Base-by-base conservation (phyloP, 2,329 filamentous ascomycete species). In the Calonectria pseudoreteaudii region DNA sequence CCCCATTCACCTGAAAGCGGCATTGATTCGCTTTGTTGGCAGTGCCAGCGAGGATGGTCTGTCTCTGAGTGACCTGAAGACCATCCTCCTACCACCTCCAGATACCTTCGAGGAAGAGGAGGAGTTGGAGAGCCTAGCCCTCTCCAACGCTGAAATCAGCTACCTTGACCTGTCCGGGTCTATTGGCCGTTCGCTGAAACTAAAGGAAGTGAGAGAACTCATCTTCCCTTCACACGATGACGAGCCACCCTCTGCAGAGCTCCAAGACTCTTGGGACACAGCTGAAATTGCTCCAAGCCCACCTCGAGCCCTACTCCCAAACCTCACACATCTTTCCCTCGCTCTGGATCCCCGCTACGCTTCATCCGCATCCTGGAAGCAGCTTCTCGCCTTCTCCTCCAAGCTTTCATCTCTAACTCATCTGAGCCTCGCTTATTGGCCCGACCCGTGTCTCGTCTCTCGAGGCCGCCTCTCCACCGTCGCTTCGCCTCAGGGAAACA, bases 351-450 rank as follows among this genome's bases (percentile, higher is more conserved):
- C 88, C 1, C 75, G 68, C 0, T 58, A 79, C 49, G 65, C 77
- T 4, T 76, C 79, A 23, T 80, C 81, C 8, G 86, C 87, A 20
- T 91, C 90, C 1, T 93, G 91, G 91, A 89, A 87, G 62, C 90
- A 91, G 44, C 86, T 93, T 6, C 84, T 93, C 30, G 77, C 86
- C 2, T 81, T 93, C n/a, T 87, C 90, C 0, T 81, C 85, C 14
- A 90, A 89, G 76, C 81, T 91, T 9, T 86, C 86, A 0, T 87
- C 86, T 18, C 82, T 93, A 49, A 93, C 91, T 2, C 91, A 93
- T 77, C 84, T 93, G 50, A 91, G 88, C 75, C 85, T 93, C 9
- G 90, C 91, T 20, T 90, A 89, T 80, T 93, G 91, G 91, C 91
- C 91, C 1, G 87, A 88, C 65, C 91, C 91, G 2, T 87, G 87